These are phyloP conservation scores for Fusarium staphyleae DNA, from an alignment of 2,329 filamentous ascomycete genomes.

Conservation along the genomic window DNA sequence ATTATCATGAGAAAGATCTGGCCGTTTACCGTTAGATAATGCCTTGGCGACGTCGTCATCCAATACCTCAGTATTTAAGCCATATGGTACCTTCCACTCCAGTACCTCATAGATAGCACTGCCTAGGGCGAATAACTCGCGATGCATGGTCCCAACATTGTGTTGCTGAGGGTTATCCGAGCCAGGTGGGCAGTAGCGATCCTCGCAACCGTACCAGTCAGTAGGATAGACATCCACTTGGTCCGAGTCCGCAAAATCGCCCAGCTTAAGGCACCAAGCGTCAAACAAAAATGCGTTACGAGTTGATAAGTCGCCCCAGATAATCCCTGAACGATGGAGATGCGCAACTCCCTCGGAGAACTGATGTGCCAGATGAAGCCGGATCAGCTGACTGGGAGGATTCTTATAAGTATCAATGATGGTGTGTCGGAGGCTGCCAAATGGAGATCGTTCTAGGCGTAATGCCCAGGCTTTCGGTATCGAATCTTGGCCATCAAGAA, in stretches of 20 bases:
- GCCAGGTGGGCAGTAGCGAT: slow-evolving; percentile 2
- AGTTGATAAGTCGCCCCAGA: slow-evolving; percentile 10
- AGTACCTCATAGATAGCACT: slow-evolving; percentile 2
- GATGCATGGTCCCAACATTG: not conserved
- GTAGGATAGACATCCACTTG: not conserved
- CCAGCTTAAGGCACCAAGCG: slow-evolving; percentile 7
- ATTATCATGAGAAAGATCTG: slow-evolving; percentile 2
- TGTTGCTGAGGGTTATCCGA: slow-evolving; percentile 2
- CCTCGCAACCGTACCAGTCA: not conserved
- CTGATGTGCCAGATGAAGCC: slow-evolving; percentile 1
- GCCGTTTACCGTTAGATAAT: not conserved
- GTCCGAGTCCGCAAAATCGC: slow-evolving; percentile 7
- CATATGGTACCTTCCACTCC: slow-evolving; percentile 3
- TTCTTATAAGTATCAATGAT: not conserved
- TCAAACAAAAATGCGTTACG: slow-evolving; percentile 10
- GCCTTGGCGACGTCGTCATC: not conserved
- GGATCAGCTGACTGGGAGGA: not conserved
- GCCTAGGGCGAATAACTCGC: not conserved
- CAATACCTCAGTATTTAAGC: not conserved
- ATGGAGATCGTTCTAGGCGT: not conserved
- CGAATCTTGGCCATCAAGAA: not conserved
- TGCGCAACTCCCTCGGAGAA: slow-evolving; percentile 4
- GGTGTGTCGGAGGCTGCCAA: not conserved
- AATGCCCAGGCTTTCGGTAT: not conserved
- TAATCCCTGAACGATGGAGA: not conserved